A percentile compares a stretch with the other conserved stretches of the same genome.
These are phyloP conservation scores for Fagus sylvatica DNA, from an alignment of 306 rosid species.

Conservation along the genomic window DNA sequence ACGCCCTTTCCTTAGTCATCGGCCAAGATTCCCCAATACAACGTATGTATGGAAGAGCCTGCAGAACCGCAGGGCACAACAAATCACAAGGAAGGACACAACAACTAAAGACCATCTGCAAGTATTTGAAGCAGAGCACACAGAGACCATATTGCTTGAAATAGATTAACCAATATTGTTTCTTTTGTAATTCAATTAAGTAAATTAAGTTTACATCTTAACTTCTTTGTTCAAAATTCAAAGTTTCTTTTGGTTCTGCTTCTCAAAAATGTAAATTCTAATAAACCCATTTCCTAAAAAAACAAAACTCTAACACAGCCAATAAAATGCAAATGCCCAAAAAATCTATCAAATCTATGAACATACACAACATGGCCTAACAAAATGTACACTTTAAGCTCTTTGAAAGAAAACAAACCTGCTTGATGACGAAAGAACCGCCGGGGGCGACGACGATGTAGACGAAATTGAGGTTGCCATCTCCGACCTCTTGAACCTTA, in stretches of 20 bases:
- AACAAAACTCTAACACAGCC: background rate
- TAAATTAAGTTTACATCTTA: too few relatives aligned
- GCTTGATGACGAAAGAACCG: constrained; percentile 84
- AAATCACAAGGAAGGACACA: background rate
- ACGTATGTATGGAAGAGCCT: constrained; percentile 91
- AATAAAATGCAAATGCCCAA: background rate
- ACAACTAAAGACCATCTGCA: too few relatives aligned
- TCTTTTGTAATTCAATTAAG: too few relatives aligned
- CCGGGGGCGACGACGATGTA: constrained; percentile 54
- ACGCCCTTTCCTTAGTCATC: constrained; percentile 88
- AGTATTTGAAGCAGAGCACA: too few relatives aligned
- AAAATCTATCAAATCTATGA: background rate
- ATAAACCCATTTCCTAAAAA: background rate
- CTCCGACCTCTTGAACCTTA: constrained; percentile 76
- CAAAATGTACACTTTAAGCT: background rate
- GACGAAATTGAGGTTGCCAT: constrained; percentile 88
- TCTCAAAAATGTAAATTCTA: background rate
- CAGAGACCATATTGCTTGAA: too few relatives aligned
- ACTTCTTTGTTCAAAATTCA: too few relatives aligned
- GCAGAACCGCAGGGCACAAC: background rate
- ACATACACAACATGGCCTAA: background rate
- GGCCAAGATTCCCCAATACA: constrained; percentile 96
- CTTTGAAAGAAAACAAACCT: constrained; percentile 35
- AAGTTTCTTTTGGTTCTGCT: background rate
- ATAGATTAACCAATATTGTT: too few relatives aligned